Evolutionary conservation across 2,329 filamentous ascomycete species (phyloP), one percentile per base, ranked within the genome.

Genomic region (Curvularia eragrostidis): DNA sequence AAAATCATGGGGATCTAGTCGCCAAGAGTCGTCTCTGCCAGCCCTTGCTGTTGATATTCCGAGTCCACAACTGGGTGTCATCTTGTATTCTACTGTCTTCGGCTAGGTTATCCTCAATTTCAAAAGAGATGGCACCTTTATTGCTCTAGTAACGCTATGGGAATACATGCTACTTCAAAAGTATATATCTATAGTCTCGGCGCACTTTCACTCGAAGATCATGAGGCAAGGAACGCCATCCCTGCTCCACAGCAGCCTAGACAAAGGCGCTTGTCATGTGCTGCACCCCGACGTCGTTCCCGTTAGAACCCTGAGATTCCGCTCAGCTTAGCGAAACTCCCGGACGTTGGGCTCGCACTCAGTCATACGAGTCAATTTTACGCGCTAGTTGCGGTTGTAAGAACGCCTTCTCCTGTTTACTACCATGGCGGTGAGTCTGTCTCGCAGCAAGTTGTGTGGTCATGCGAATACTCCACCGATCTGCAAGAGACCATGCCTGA

Each of bases 231-330:
- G 30, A 46, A 18, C 6, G 30, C 30, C 28, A 43, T 23, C 21
- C 19, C 19, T 23, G 30, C n/a, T 36, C 15, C 39, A 49, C 19
- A 51, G 5, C 15, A 19, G 12, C 38, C 8, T 36, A 48, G 48
- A 34, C 24, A 47, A 54, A 21, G 30, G 44, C 15, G 28, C 12
- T 12, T 32, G 58, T 61, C 55, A 54, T 38, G 23, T 61, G 58
- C 26, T 9, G 21, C 21, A 6, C 52, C 18, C 38, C 42, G 18
- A 21, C 48, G 18, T 44, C 48, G 36, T 49, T 23, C 52, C 21
- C 44, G 43, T 32, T 32, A 46, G 48, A 32, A 18, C 2, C 32
- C 30, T 41, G 28, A 23, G 21, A 19, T 43, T 26, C 36, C 34
- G 24, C 43, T 24, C 19, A 32, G 32, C 36, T 46, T 18, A 15